These are phyloP conservation scores for Dillenia suffruticosa DNA, from an alignment of 164 flowering plant species.

Conservation along the genomic window DNA sequence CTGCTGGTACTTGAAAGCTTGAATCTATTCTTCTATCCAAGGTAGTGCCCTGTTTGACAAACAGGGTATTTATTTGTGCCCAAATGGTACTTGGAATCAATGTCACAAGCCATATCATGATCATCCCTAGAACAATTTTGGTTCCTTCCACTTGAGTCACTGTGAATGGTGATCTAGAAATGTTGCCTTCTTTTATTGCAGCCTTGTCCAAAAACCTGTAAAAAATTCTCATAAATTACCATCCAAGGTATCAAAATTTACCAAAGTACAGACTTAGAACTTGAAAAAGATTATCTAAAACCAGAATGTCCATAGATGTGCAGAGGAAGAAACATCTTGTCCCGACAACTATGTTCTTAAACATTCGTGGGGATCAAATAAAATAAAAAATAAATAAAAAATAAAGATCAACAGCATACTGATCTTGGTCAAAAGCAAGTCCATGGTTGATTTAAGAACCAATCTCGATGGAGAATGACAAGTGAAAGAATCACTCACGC, in stretches of 20 bases:
- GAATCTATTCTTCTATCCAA: slow-evolving; percentile 45
- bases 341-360: too few relatives aligned
- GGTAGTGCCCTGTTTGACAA: slow-evolving; percentile 87
- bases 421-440: too few relatives aligned
- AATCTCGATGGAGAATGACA: too few relatives aligned
- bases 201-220: slow-evolving; percentile 84
- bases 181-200: slow-evolving; percentile 41
- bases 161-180: slow-evolving; percentile 44
- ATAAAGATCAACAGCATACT: too few relatives aligned
- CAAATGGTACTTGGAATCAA: slow-evolving; percentile 75
- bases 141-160: slow-evolving; percentile 80
- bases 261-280: background rate
- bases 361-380: too few relatives aligned
- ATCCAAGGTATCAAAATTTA: background rate
- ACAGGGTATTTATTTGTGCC: slow-evolving; percentile 84
- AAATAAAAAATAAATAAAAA: too few relatives aligned
- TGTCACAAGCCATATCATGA: slow-evolving; percentile 63
- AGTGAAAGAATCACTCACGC: too few relatives aligned
- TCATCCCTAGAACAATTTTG: slow-evolving; percentile 66
- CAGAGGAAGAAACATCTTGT: too few relatives aligned
- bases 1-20: slow-evolving; percentile 72
- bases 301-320: background rate
- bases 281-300: background rate
- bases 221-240: background rate
- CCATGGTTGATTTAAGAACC: too few relatives aligned